phyloP scores from a whole-genome alignment of 2,329 filamentous ascomycete genomes.

The Fusarium paranaense region DNA sequence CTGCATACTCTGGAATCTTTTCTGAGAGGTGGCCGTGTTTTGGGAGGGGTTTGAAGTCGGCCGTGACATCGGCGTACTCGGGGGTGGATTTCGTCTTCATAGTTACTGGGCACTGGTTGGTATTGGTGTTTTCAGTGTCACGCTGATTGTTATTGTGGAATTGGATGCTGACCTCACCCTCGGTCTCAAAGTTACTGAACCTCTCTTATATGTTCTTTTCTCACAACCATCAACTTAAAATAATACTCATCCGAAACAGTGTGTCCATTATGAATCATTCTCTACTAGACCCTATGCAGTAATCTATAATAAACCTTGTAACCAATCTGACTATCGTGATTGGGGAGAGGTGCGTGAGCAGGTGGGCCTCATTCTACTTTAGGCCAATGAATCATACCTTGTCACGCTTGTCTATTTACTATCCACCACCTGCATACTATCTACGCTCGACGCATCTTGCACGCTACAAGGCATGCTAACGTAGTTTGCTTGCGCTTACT shows the following conservation, averaged over 20 bases:
- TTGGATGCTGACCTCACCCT: too few relatives aligned
- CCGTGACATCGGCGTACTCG: conserved; percentile 23
- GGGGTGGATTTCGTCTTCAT: conserved; percentile 23
- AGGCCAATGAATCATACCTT: not conserved
- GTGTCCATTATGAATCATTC: not conserved
- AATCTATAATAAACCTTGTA: not conserved
- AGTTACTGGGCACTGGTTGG: not conserved
- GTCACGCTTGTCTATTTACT: not conserved
- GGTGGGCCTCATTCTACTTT: not conserved
- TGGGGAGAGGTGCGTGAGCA: not conserved
- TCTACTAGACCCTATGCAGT: not conserved
- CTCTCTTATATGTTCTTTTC: not conserved
- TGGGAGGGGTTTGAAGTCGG: conserved; percentile 23
- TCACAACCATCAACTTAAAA: not conserved
- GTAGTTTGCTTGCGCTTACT: not conserved
- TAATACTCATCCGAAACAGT: not conserved
- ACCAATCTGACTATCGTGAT: not conserved
- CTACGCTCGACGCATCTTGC: not conserved
- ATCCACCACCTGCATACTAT: not conserved
- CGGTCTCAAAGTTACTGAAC: not conserved
- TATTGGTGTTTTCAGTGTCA: not conserved
- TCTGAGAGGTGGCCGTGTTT: conserved; percentile 38
- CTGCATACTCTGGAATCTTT: conserved; percentile 7
- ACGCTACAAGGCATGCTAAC: not conserved
- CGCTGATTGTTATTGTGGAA: not conserved